Evolutionary conservation across 345 rosid genomes (phyloP).

Genomic region (Angophora floribunda): DNA sequence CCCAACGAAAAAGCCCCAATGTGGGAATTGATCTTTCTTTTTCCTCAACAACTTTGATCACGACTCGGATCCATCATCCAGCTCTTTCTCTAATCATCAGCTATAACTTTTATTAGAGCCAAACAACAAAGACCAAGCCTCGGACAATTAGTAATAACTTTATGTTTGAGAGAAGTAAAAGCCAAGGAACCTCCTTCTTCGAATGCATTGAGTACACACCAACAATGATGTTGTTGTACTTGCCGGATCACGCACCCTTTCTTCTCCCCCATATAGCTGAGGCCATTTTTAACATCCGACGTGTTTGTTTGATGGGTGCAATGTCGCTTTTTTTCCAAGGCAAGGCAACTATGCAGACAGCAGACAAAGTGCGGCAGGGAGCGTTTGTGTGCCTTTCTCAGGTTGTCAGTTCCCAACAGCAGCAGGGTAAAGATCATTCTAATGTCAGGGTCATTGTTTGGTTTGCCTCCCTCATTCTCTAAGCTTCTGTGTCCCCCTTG

Average conservation of each 20-base stretch:
- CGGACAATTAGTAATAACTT: conserved; percentile 11
- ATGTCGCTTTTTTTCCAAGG: conserved; percentile 8
- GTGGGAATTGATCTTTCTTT: not conserved
- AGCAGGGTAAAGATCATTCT: not conserved
- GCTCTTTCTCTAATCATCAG: not conserved
- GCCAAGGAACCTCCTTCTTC: conserved; percentile 15
- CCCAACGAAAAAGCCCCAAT: not conserved
- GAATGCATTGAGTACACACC: not conserved
- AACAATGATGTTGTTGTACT: not conserved
- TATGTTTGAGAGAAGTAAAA: conserved; percentile 41
- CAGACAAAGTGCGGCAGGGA: not conserved
- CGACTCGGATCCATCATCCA: conserved; percentile 9
- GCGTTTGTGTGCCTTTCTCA: not conserved
- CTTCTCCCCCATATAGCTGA: not conserved
- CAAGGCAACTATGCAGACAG: conserved; percentile 1
- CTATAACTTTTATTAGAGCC: not conserved
- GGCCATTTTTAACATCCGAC: not conserved
- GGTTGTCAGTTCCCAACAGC: not conserved
- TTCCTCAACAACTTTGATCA: conserved; percentile 1
- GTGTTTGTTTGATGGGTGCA: not conserved
- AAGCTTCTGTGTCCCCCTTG: not conserved
- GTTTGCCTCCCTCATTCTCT: not conserved
- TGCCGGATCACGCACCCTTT: not conserved
- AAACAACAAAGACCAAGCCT: not conserved
- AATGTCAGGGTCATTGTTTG: not conserved